Evolutionary conservation across 1,284 basidiomycete genomes (phyloP).

Genomic region (Cryptococcus hybrid): DNA sequence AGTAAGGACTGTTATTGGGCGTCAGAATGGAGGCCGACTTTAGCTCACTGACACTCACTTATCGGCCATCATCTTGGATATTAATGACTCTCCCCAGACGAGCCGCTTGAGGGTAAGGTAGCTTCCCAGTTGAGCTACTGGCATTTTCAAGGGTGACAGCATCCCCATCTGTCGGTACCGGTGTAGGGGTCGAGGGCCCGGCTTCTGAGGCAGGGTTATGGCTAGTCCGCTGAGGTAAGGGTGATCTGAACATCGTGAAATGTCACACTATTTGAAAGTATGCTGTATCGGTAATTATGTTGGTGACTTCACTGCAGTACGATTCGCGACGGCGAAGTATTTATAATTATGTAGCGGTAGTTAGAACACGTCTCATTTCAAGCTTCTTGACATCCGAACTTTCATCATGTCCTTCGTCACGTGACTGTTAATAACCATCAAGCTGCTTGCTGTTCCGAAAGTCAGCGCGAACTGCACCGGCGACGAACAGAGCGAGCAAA

Average conservation of each 20-base stretch:
- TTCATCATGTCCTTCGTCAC: background rate
- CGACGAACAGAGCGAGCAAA: background rate
- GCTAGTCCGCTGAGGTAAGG: background rate
- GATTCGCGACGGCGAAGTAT: too few species aligned
- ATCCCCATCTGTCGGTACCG: background rate
- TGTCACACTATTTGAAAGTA: too few species aligned
- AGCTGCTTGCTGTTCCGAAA: too few species aligned
- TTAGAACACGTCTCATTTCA: background rate
- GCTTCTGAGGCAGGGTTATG: constrained; percentile 6
- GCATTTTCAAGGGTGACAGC: background rate
- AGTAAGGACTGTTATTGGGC: constrained; percentile 68
- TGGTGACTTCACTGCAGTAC: too few species aligned
- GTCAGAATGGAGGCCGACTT: background rate
- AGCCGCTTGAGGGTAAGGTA: constrained; percentile 4
- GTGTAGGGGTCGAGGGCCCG: constrained; percentile 10
- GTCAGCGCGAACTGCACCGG: background rate
- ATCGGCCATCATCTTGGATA: constrained; percentile 37
- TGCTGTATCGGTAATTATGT: too few species aligned
- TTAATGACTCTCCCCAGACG: constrained; percentile 13
- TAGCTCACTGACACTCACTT: constrained; percentile 27
- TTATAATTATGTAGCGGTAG: background rate
- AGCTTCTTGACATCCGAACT: background rate
- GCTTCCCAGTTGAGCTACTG: background rate
- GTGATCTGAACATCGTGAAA: constrained; percentile 21
- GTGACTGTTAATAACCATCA: background rate